Evolutionary conservation across 1,284 basidiomycete species (phyloP).

Genomic region (Trametes hirsuta): DNA sequence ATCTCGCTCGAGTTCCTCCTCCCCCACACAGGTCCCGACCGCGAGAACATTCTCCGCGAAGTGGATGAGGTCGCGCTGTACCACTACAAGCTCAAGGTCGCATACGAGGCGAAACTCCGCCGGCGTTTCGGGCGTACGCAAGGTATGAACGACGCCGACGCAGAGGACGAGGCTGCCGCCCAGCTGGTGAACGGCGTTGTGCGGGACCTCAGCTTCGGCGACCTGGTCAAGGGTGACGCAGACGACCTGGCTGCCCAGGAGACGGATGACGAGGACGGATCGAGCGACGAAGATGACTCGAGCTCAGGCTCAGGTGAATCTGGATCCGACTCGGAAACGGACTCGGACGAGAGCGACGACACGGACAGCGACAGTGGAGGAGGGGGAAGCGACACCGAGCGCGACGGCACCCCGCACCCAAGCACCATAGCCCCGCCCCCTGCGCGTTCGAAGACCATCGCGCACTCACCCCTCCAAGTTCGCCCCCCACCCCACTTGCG

Average conservation of each 20-base stretch:
- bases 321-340: conserved; percentile 40
- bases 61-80: conserved; percentile 87
- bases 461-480: conserved; percentile 19
- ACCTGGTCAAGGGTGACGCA: conserved; percentile 76
- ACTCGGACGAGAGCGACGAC: conserved; percentile 39
- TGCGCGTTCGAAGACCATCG: conserved; percentile 35
- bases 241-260: conserved; percentile 81
- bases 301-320: conserved; percentile 20
- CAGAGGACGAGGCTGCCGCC: conserved; percentile 79
- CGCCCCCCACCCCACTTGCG: conserved; percentile 10
- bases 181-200: conserved; percentile 80
- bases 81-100: conserved; percentile 90
- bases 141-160: conserved; percentile 53
- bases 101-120: conserved; percentile 87
- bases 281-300: conserved; percentile 31
- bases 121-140: conserved; percentile 73
- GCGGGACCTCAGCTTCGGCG: conserved; percentile 79
- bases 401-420: conserved; percentile 29
- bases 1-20: conserved; percentile 87
- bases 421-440: conserved; percentile 10
- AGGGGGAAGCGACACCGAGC: conserved; percentile 36
- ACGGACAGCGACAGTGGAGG: conserved; percentile 40
- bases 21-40: conserved; percentile 78
- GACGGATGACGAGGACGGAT: conserved; percentile 54
- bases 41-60: conserved; percentile 78